These are phyloP conservation scores for Coemansia sp. DNA, from an alignment of 192 early-diverging fungal species.

Conservation along the genomic window DNA sequence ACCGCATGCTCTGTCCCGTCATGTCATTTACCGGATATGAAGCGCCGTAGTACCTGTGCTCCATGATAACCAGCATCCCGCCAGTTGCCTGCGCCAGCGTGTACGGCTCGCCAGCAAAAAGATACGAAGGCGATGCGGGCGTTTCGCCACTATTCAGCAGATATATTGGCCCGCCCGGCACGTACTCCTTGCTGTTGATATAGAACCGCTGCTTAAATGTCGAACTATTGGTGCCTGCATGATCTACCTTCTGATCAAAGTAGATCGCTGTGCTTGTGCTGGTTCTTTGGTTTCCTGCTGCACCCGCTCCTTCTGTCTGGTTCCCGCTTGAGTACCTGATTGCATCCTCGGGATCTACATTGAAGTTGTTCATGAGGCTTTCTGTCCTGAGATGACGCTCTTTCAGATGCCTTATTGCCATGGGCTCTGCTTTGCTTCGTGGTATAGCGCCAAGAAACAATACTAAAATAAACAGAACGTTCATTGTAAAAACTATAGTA, in stretches of 20 bases:
- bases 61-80: conserved; percentile 61
- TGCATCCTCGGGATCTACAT: neutral
- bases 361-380: neutral
- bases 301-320: conserved; percentile 2
- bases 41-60: conserved; percentile 70
- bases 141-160: conserved; percentile 55
- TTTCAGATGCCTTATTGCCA: neutral
- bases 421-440: neutral
- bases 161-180: conserved; percentile 48
- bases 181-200: conserved; percentile 44
- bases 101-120: conserved; percentile 44
- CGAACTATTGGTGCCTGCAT: conserved; percentile 23
- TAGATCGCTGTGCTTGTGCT: conserved; percentile 18
- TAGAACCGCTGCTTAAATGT: conserved; percentile 53
- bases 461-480: neutral
- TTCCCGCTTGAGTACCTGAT: neutral
- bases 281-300: neutral
- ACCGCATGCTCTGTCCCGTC: conserved; percentile 48
- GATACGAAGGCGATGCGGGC: conserved; percentile 46
- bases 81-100: conserved; percentile 60
- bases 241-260: conserved; percentile 54
- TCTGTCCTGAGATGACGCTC: neutral
- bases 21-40: conserved; percentile 59
- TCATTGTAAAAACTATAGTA: neutral
- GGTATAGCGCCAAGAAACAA: neutral